phyloP scores from a whole-genome alignment of 768 basidiomycete species.

The Paxillus involutus region DNA sequence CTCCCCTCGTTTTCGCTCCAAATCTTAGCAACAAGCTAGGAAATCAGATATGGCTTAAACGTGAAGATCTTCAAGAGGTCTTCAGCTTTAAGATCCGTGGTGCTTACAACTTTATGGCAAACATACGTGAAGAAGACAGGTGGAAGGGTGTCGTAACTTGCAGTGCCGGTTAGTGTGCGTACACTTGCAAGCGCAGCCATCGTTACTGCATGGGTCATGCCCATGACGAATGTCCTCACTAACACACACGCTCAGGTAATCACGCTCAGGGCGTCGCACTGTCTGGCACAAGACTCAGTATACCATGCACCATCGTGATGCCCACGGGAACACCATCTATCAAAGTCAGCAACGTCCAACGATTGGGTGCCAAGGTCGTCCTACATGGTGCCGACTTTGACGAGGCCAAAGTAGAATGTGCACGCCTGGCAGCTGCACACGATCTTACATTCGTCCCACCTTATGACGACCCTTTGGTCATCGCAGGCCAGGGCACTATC shows the following conservation, averaged over 20 bases:
- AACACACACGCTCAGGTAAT: constrained; percentile 61
- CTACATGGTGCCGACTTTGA: constrained; percentile 93
- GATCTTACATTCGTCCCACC: constrained; percentile 92
- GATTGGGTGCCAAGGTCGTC: constrained; percentile 92
- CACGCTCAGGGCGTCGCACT: constrained; percentile 98
- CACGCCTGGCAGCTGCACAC: constrained; percentile 72
- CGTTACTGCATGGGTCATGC: not conserved
- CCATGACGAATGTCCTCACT: not conserved
- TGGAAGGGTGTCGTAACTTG: constrained; percentile 99
- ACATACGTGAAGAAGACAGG: constrained; percentile 80
- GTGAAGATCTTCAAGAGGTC: constrained; percentile 95
- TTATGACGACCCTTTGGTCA: constrained; percentile 95
- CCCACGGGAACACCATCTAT: constrained; percentile 92
- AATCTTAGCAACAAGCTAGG: constrained; percentile 88
- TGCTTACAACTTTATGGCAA: constrained; percentile 98
- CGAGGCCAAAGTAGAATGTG: constrained; percentile 93
- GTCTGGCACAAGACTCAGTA: constrained; percentile 81
- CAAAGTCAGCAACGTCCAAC: constrained; percentile 94
- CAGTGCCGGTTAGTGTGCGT: constrained; percentile 89
- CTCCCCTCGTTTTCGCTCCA: constrained; percentile 84
- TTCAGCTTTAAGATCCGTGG: constrained; percentile 99
- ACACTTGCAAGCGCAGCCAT: constrained; percentile 22
- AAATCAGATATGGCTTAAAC: constrained; percentile 93
- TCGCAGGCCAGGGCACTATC: constrained; percentile 95
- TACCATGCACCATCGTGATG: constrained; percentile 99